Evolutionary conservation across 768 basidiomycete species (phyloP).

Genomic region (Rhodotorula diobovata): DNA sequence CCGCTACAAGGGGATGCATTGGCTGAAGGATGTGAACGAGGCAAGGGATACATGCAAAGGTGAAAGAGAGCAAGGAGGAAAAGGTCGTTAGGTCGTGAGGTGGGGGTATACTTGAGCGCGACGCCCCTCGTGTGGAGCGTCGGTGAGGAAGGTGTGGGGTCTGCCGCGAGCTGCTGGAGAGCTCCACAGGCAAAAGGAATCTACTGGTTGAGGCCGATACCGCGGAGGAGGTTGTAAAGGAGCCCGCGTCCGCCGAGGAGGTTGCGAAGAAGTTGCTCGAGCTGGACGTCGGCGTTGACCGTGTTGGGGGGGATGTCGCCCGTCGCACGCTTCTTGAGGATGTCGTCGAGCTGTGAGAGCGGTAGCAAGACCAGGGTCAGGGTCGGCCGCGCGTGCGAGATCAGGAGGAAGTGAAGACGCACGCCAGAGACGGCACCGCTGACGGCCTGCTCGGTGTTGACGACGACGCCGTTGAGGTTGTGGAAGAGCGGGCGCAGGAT

Average conservation of each 20-base stretch:
- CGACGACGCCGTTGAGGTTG: constrained; percentile 7
- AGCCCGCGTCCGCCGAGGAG: background rate
- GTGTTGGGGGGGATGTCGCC: background rate
- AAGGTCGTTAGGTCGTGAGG: no score
- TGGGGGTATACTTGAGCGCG: no score
- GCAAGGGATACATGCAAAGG: no score
- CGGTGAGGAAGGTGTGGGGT: no score
- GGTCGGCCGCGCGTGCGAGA: background rate
- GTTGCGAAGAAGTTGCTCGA: background rate
- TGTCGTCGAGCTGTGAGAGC: background rate
- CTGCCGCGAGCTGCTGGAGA: no score
- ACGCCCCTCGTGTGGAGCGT: no score
- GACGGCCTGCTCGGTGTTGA: constrained; percentile 6
- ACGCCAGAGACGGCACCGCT: constrained; percentile 1
- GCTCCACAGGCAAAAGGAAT: no score
- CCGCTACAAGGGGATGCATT: no score
- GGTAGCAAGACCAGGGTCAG: background rate
- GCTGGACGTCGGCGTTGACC: background rate
- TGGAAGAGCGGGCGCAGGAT: constrained; percentile 9
- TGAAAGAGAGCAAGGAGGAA: no score
- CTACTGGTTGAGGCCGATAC: background rate
- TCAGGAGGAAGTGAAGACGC: background rate
- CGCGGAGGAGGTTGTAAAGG: background rate
- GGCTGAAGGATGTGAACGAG: no score
- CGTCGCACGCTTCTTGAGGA: background rate